phyloP scores from a whole-genome alignment of 106 monocot genomes.

The Triglochin maritima region DNA sequence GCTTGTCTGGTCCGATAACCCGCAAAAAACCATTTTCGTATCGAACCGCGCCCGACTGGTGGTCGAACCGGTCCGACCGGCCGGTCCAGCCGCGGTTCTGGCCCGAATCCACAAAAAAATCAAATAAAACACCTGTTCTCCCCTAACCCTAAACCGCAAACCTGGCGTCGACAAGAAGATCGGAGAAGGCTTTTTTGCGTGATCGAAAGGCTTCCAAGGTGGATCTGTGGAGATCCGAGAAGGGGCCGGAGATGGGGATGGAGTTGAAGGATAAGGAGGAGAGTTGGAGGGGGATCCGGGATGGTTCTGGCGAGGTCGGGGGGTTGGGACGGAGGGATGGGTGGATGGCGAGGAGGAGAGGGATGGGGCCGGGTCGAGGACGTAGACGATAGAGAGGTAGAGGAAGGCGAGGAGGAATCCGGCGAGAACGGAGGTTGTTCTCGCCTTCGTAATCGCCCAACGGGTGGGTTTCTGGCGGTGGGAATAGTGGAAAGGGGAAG shows the following conservation, averaged over 20 bases:
- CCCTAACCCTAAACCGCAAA: too few relatives aligned
- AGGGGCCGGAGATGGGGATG: conserved; percentile 1
- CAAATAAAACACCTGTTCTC: too few relatives aligned
- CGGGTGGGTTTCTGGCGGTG: too few relatives aligned
- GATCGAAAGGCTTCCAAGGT: conserved; percentile 40
- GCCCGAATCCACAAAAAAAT: too few relatives aligned
- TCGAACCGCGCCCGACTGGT: too few relatives aligned
- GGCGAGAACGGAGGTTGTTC: conserved; percentile 5
- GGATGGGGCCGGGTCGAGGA: background rate
- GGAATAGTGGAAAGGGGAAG: too few relatives aligned
- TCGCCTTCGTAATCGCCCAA: background rate
- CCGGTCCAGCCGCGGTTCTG: too few relatives aligned
- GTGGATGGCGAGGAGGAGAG: background rate
- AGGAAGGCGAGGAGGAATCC: conserved; percentile 2
- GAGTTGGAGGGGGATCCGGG: conserved; percentile 4
- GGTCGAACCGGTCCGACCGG: too few relatives aligned
- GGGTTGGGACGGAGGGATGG: background rate
- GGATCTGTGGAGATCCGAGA: conserved; percentile 45
- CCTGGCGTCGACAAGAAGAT: conserved; percentile 9
- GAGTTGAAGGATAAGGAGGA: conserved; percentile 28
- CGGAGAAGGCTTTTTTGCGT: conserved; percentile 29
- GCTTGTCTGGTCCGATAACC: too few relatives aligned
- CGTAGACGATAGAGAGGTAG: too few relatives aligned
- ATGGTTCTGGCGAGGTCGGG: background rate
- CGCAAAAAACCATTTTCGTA: too few relatives aligned